phyloP scores from a whole-genome alignment of 352 stramenopile genomes.

The Globisporangium heterothallicum region DNA sequence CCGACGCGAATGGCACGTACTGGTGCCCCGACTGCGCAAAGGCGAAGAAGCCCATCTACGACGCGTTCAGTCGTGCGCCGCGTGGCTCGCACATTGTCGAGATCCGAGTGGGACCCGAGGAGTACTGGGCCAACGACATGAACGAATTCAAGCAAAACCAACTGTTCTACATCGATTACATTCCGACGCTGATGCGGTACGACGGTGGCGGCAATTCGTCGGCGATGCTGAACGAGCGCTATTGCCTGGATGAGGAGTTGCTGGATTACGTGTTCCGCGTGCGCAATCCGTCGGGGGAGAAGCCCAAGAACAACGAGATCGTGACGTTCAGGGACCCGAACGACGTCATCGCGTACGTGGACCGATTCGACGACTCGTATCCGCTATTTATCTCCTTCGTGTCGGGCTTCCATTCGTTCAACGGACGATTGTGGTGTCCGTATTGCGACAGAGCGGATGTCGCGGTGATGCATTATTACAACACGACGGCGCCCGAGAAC shows the following conservation, averaged over 20 bases:
- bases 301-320: slow-evolving; percentile 44
- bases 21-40: slow-evolving; percentile 67
- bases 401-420: slow-evolving; percentile 67
- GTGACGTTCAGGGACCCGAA: slow-evolving; percentile 30
- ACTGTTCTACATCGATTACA: slow-evolving; percentile 79
- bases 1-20: slow-evolving; percentile 62
- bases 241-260: slow-evolving; percentile 52
- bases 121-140: slow-evolving; percentile 65
- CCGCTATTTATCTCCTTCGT: slow-evolving; percentile 76
- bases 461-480: slow-evolving; percentile 74
- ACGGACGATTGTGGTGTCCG: slow-evolving; percentile 75
- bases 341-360: slow-evolving; percentile 48
- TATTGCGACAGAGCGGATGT: slow-evolving; percentile 75
- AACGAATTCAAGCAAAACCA: slow-evolving; percentile 78
- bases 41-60: slow-evolving; percentile 49
- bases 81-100: slow-evolving; percentile 58
- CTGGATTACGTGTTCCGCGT: slow-evolving; percentile 70
- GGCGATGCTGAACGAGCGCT: slow-evolving; percentile 61
- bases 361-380: slow-evolving; percentile 60
- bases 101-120: slow-evolving; percentile 50
- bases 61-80: slow-evolving; percentile 57
- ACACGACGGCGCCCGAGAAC: slow-evolving; percentile 49
- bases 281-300: slow-evolving; percentile 25
- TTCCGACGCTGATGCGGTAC: slow-evolving; percentile 76
- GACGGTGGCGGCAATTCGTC: slow-evolving; percentile 69